Conservation (phyloP, 352 stramenopile genomes). For the Peronospora destructor region DNA sequence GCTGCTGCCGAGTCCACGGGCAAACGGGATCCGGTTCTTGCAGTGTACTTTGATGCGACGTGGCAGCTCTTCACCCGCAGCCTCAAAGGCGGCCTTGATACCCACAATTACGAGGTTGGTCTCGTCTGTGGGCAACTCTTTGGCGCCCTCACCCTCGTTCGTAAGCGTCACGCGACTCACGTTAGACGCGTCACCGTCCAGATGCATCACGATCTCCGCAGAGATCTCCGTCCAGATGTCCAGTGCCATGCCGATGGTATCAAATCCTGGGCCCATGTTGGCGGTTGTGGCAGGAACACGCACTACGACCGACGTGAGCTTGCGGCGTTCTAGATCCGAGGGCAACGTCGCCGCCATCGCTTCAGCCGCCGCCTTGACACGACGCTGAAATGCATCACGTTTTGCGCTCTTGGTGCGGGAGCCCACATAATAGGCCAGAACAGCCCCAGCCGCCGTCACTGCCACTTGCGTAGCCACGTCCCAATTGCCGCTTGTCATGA, state of each 20-base stretch:
- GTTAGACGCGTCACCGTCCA: slow-evolving; percentile 15
- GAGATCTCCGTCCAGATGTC: slow-evolving; percentile 99
- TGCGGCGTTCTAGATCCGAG: slow-evolving; percentile 33
- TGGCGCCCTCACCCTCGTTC: slow-evolving; percentile 93
- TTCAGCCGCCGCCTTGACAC: slow-evolving; percentile 12
- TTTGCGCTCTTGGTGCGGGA: slow-evolving; percentile 39
- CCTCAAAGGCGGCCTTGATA: slow-evolving; percentile 92
- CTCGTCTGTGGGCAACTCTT: slow-evolving; percentile 86
- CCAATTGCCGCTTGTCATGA: slow-evolving; percentile 19
- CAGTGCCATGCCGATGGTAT: slow-evolving; percentile 97
- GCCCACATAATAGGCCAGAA: slow-evolving; percentile 59
- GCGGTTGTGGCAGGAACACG: slow-evolving; percentile 96
- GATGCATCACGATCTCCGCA: slow-evolving; percentile 73
- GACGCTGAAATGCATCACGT: slow-evolving; percentile 18
- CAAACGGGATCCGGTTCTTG: slow-evolving; percentile 96
- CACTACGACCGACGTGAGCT: slow-evolving; percentile 92
- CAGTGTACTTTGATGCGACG: slow-evolving; percentile 93
- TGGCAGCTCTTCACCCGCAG: slow-evolving; percentile 91
- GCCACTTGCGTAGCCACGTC: slow-evolving; percentile 48
- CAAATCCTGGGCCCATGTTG: slow-evolving; percentile 97
- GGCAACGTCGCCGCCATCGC: slow-evolving; percentile 20
- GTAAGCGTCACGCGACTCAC: slow-evolving; percentile 91
- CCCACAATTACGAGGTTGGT: slow-evolving; percentile 92
- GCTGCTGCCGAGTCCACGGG: slow-evolving; percentile 93
- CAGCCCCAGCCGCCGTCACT: slow-evolving; percentile 43